Conservation (phyloP, 2,329 filamentous ascomycete genomes). For the Aspergillus versicolor region DNA sequence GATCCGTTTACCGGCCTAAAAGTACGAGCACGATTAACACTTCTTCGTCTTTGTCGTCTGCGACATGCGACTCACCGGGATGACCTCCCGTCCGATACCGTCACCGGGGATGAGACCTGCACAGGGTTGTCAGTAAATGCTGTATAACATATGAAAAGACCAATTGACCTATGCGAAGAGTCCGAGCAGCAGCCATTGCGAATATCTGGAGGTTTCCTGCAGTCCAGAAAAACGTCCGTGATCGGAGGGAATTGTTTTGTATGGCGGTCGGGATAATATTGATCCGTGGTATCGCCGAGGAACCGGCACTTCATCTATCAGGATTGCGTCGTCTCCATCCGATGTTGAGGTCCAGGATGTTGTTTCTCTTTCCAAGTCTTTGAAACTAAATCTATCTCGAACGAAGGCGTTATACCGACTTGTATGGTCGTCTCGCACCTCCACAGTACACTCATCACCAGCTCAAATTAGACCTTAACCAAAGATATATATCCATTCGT, state of each 20-base stretch:
- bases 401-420: no score
- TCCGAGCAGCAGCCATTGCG: conserved; percentile 55
- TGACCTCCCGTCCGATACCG: conserved; percentile 97
- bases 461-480: no score
- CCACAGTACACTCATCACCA: no score
- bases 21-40: conserved; percentile 15
- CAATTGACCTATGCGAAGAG: conserved; percentile 65
- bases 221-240: conserved; percentile 21
- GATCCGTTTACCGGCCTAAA: conserved; percentile 74
- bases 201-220: conserved; percentile 14
- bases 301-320: background rate
- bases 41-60: background rate
- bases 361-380: no score
- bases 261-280: conserved; percentile 8
- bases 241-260: conserved; percentile 28
- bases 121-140: conserved; percentile 17
- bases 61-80: conserved; percentile 59
- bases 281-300: conserved; percentile 6
- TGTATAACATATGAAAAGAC: background rate
- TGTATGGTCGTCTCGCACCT: no score
- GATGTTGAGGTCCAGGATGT: no score
- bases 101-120: conserved; percentile 94
- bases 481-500: no score
- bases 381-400: no score
- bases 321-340: background rate